Conservation (phyloP, 2,329 filamentous ascomycete species). For the Talaromyces sp. region DNA sequence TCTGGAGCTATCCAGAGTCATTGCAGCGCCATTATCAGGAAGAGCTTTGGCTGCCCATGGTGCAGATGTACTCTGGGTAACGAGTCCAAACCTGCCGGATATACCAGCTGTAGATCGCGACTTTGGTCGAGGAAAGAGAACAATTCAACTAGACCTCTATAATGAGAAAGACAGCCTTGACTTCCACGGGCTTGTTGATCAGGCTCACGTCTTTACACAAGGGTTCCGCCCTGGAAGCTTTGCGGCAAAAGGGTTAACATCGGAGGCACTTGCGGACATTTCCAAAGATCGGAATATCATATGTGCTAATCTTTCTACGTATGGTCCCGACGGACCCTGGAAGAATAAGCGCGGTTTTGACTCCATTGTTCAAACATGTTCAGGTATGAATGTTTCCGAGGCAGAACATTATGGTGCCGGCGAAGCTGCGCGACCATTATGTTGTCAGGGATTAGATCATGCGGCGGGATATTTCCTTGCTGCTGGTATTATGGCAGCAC, state of each 20-base stretch:
- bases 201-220: slow-evolving; percentile 48
- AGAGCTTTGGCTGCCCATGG: slow-evolving; percentile 42
- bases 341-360: slow-evolving; percentile 53
- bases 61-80: slow-evolving; percentile 45
- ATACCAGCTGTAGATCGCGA: slow-evolving; percentile 39
- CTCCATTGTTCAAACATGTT: slow-evolving; percentile 56
- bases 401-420: slow-evolving; percentile 47
- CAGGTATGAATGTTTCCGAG: slow-evolving; percentile 58
- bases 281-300: slow-evolving; percentile 48
- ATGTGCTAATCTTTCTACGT: slow-evolving; percentile 55
- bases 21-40: slow-evolving; percentile 40
- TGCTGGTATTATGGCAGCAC: slow-evolving; percentile 52
- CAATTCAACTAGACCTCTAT: slow-evolving; percentile 38
- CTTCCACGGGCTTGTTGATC: slow-evolving; percentile 33
- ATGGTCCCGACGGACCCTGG: slow-evolving; percentile 52
- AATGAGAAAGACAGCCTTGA: slow-evolving; percentile 24
- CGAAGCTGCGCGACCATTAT: slow-evolving; percentile 45
- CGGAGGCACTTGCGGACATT: slow-evolving; percentile 36
- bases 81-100: slow-evolving; percentile 35
- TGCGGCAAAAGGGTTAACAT: slow-evolving; percentile 44
- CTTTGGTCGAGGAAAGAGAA: slow-evolving; percentile 39
- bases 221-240: slow-evolving; percentile 52
- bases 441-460: slow-evolving; percentile 59
- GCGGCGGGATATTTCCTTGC: slow-evolving; percentile 57
- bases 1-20: slow-evolving; percentile 40